Evolutionary conservation across 2,329 filamentous ascomycete species (phyloP), one percentile per base, ranked within the genome.

Genomic region (Alternaria gaisen): DNA sequence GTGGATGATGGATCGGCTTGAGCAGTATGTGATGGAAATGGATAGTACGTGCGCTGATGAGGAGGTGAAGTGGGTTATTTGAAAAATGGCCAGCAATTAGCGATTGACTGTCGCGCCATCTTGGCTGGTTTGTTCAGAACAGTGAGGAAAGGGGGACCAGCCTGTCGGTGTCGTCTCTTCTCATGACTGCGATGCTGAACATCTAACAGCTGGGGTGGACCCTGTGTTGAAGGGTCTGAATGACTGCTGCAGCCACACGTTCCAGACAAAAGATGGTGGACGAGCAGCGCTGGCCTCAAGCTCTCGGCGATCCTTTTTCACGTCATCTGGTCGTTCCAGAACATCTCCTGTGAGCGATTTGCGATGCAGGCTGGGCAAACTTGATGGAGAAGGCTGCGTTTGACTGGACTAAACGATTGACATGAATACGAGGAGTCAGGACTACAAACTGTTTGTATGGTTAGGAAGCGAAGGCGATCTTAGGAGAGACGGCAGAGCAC

Each of bases 1-100:
- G 8, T 60, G 57, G 57, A 40, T 60, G 30, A 16, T 52, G 44
- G 44, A 60, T 20, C 42, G 52, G 2, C n/a, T 60, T 7, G 22
- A 34, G 9, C 38, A 30, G 1, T 60, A 50, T 38, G 18, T 47
- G 22, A 10, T 24, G 16, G 53, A 55, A 0, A 55, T 36, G 53
- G 53, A 55, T 34, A 55, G 42, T 34, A 36, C 30, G n/a, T 55
- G 53, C 36, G 3, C 18, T 36, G 52, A 24, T 16, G 5, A 43
- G 1, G n/a, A 22, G 32, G 42, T 38, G 14, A 47, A 6, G 28
- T 55, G 53, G 53, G 42, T 55, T 8, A n/a, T 36, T 20, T 55
- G 48, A 52, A 28, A 16, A 36, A 12, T n/a, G 14, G 3, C n/a
- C 22, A 11, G 14, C 30, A 22, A 48, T 2, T 48, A 18, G 5